Conservation (phyloP, 2,329 filamentous ascomycete genomes). For the Sclerotinia spermophila region DNA sequence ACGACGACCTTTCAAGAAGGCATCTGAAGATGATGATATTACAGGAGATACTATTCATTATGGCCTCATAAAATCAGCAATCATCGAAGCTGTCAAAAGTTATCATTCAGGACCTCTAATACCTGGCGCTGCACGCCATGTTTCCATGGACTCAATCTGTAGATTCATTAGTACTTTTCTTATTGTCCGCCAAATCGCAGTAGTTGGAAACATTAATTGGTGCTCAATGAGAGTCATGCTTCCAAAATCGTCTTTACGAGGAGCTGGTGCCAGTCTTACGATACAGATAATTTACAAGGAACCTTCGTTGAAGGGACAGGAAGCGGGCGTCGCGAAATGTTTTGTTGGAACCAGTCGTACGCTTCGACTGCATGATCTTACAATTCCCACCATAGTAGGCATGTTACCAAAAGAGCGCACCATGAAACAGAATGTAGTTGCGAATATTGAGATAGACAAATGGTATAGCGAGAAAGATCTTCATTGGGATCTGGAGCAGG, state of each 20-base stretch:
- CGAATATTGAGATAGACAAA: slow-evolving; percentile 59
- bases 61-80: slow-evolving; percentile 63
- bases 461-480: slow-evolving; percentile 44
- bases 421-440: slow-evolving; percentile 63
- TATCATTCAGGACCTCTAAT: neutral
- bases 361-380: slow-evolving; percentile 50
- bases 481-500: slow-evolving; percentile 54
- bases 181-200: fast-evolving
- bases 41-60: slow-evolving; percentile 73
- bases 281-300: slow-evolving; percentile 40
- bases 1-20: slow-evolving; percentile 51
- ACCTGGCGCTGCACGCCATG: no score
- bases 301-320: neutral
- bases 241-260: slow-evolving; percentile 66
- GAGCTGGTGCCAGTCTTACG: slow-evolving; percentile 52
- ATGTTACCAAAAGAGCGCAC: slow-evolving; percentile 68
- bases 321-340: neutral
- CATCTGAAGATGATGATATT: slow-evolving; percentile 57
- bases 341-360: slow-evolving; percentile 23
- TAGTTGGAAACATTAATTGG: neutral
- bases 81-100: slow-evolving; percentile 44
- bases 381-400: slow-evolving; percentile 65
- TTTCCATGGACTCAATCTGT: neutral
- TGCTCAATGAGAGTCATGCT: slow-evolving; percentile 49
- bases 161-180: neutral